phyloP scores from a whole-genome alignment of 2,329 filamentous ascomycete genomes.

The Alternaria conjuncta region DNA sequence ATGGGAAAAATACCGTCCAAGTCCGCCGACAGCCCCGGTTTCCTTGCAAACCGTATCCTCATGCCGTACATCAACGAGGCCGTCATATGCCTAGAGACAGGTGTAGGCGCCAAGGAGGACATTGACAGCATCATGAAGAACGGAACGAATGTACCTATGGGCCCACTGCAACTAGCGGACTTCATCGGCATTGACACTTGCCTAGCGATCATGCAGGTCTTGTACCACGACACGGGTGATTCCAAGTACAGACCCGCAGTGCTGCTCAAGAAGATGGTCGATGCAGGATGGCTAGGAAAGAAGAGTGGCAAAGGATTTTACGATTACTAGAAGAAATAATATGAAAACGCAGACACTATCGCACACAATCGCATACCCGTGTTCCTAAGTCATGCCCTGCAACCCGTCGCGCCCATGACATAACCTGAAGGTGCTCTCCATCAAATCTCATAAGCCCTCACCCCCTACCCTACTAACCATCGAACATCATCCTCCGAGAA shows the following conservation, averaged over 20 bases:
- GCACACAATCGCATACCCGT: too few relatives aligned
- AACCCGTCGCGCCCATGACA: neutral
- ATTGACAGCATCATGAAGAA: constrained; percentile 99
- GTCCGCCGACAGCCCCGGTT: constrained; percentile 89
- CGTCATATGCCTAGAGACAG: constrained; percentile 92
- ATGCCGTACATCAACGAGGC: constrained; percentile 99
- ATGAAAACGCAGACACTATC: neutral
- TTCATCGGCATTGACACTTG: constrained; percentile 98
- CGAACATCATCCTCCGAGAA: neutral
- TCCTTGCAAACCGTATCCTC: constrained; percentile 93
- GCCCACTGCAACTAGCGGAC: constrained; percentile 88
- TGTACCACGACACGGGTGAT: constrained; percentile 90
- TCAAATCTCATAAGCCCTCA: neutral
- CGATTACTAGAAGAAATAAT: constrained; percentile 63
- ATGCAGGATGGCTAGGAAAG: constrained; percentile 97
- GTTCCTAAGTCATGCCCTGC: neutral
- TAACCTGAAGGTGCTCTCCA: neutral
- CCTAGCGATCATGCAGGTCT: constrained; percentile 93
- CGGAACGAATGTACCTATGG: constrained; percentile 98
- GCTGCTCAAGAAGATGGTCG: constrained; percentile 91
- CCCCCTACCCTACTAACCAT: neutral
- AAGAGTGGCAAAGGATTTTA: constrained; percentile 98
- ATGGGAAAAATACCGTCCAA: constrained; percentile 94
- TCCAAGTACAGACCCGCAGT: constrained; percentile 94
- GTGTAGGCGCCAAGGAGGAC: constrained; percentile 84